These are phyloP conservation scores for Physcomitrellopsis africana DNA, from an alignment of 225 moss, liverwort and hornwort species.

Conservation along the genomic window DNA sequence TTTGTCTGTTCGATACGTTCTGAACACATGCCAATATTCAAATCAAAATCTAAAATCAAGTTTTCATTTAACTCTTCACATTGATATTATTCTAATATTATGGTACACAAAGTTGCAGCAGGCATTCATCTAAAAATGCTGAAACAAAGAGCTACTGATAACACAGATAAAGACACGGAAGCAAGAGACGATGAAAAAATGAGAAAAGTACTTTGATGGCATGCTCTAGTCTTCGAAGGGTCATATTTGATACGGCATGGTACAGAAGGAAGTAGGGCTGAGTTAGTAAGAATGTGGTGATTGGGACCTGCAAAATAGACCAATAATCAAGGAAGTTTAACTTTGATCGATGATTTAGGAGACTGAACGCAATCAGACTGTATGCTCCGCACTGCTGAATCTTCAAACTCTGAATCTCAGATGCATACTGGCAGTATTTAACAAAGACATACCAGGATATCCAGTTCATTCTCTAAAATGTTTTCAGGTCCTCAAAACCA, in stretches of 20 bases:
- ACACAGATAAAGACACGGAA: not conserved
- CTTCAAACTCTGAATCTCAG: too few species aligned
- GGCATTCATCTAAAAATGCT: slow-evolving; percentile 3
- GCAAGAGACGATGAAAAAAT: slow-evolving; percentile 4
- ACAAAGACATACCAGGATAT: too few species aligned
- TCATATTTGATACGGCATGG: slow-evolving; percentile 77
- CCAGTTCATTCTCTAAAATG: too few species aligned
- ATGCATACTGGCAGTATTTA: too few species aligned
- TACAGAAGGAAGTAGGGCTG: slow-evolving; percentile 92
- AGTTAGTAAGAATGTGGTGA: slow-evolving; percentile 80
- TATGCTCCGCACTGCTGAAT: not conserved
- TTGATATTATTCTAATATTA: not conserved
- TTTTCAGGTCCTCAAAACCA: too few species aligned
- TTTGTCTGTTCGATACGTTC: slow-evolving; percentile 46
- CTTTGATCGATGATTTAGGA: not conserved
- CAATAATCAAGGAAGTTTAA: slow-evolving; percentile 8
- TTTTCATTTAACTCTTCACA: not conserved
- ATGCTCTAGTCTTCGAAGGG: slow-evolving; percentile 83
- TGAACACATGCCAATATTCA: slow-evolving; percentile 15
- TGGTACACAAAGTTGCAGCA: not conserved
- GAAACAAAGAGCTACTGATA: not conserved
- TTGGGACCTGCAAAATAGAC: slow-evolving; percentile 66
- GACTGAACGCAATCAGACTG: not conserved
- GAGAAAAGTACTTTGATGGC: slow-evolving; percentile 52
- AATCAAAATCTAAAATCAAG: slow-evolving; percentile 9